These are phyloP conservation scores for Hirschfeldia incana DNA, from an alignment of 345 rosid genomes.

Conservation along the genomic window DNA sequence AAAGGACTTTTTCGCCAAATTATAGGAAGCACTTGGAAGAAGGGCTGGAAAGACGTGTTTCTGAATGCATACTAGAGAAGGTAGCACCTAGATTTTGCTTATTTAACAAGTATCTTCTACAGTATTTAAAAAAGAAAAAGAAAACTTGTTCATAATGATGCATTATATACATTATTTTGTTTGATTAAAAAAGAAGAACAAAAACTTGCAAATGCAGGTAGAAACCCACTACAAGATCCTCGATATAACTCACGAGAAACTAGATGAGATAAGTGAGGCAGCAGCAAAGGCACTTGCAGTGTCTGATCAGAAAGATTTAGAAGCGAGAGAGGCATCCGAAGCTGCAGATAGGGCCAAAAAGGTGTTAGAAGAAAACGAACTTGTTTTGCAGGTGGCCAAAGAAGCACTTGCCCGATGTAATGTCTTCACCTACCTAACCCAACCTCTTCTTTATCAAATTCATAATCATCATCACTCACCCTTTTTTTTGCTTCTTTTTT, in stretches of 20 bases:
- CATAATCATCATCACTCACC: not conserved
- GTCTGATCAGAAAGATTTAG: not conserved
- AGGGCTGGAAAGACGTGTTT: too few relatives aligned
- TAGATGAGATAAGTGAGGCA: not conserved
- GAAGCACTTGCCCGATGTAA: not conserved
- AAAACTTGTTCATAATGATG: too few relatives aligned
- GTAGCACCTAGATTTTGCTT: too few relatives aligned
- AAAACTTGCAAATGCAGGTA: slow-evolving; percentile 42
- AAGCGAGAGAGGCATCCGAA: not conserved
- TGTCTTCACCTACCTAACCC: not conserved
- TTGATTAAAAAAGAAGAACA: too few relatives aligned
- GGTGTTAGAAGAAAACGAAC: not conserved
- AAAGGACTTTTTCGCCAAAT: slow-evolving; percentile 5
- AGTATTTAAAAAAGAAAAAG: too few relatives aligned
- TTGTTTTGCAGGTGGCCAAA: not conserved
- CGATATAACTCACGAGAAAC: not conserved
- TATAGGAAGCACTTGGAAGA: too few relatives aligned
- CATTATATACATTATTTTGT: too few relatives aligned
- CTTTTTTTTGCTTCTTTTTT: not conserved
- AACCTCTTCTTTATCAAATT: not conserved
- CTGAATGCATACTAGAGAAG: too few relatives aligned
- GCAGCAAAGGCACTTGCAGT: not conserved
- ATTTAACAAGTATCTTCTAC: too few relatives aligned
- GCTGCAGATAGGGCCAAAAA: not conserved
- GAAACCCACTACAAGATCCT: slow-evolving; percentile 41